Evolutionary conservation across 169 alveolate species (phyloP), one percentile per base, ranked within the genome.

Genomic region (Pseudocohnilembus persalinus): DNA sequence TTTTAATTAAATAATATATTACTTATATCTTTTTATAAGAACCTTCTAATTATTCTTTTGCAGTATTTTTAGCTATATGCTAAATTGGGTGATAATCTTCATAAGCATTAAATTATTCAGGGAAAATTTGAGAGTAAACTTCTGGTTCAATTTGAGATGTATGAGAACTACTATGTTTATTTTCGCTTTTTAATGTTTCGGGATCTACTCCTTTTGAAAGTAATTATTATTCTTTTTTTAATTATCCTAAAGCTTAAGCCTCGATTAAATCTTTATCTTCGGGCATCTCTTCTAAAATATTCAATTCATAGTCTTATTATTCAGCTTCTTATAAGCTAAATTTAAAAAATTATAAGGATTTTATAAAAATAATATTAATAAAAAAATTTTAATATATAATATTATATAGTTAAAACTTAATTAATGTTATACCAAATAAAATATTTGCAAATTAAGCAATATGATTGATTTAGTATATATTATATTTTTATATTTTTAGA

Each of bases 191-290:
- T 68, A 65, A 76, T 29, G 29, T 24, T 26, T 68, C 31, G 1
- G 73, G 31, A 33, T 73, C 49, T 16, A 82, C 29, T 28, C 86
- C 86, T 68, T 81, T n/a, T 30, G 28, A 20, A 26, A 73, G 31
- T 29, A 82, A 73, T 73, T 74, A 65, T 20, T 72, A 33, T 49
- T 82, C 33, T 74, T 82, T 82, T 30, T 33, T 31, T 73, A 29
- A 35, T 29, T 82, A 74, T 15, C 81, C 87, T 33, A 73, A 82
- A 29, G 75, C 74, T 11, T 65, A 31, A 74, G 74, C 87, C 73
- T 73, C 35, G 16, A 74, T 49, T 29, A 73, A 31, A 30, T 73
- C 32, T 27, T n/a, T 11, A 73, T 82, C 74, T 29, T 73, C 68
- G 25, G 87, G 87, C 68, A 78, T 82, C 0, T 33, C 26, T 16